Base-by-base conservation (phyloP, 805 yeast species). In the Zygosaccharomyces rouxii region DNA sequence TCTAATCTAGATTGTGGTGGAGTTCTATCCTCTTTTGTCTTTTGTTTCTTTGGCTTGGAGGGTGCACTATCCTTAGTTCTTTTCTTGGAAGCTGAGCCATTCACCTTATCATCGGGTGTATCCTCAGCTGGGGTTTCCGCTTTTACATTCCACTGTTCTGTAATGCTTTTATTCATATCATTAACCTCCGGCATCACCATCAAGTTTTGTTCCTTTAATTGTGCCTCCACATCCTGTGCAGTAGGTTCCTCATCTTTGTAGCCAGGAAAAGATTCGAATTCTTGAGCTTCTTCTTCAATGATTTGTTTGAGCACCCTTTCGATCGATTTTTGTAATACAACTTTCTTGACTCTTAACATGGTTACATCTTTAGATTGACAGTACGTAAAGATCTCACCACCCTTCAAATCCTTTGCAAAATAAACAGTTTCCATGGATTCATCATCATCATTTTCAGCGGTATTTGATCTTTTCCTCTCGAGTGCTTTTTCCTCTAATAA, bases 121-220 rank as follows among this genome's bases (percentile, higher is more conserved):
- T 40, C 50, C 5, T 55, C 60, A n/a, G 50, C 45, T 30, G 54
- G 40, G 16, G 48, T 47, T 28, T 54, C 57, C 33, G 58, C 53
- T 55, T 63, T 64, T 11, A 66, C 55, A 29, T 71, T 75, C 97
- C 97, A 90, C 42, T 81, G 64, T 16, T 80, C 74, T 0, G 86
- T 86, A 2, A 90, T 84, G 18, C 84, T 79, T 59, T 83, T 87
- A 64, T 92, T 92, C 69, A 89, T 76, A 3, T 77, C 70, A 57
- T 90, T 90, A 2, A 73, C 63, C 48, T 86, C 87, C 42, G 70
- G 71, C 4, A 78, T 88, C 3, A 77, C 80, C 86, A 87, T 80
- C 48, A 88, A 55, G 21, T 78, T 78, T 16, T 72, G 71, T 22
- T 53, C 48, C 22, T 49, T 38, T 16, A 73, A 75, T 23, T 21